Conservation (phyloP, 169 alveolate species). For the Cryptosporidium muris region DNA sequence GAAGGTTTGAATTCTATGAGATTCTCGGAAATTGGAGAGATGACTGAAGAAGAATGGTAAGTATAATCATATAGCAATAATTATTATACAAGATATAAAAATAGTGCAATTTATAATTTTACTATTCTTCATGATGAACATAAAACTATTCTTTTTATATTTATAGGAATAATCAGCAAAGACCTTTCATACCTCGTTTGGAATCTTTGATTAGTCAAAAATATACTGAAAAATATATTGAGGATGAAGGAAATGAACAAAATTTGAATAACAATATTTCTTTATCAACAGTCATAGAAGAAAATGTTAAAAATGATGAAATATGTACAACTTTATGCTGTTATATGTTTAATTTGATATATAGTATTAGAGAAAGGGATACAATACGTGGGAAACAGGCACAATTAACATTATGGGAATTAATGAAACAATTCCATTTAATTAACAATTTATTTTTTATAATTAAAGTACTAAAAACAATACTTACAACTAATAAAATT, state of each 20-base stretch:
- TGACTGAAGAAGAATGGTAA: slow-evolving; percentile 69
- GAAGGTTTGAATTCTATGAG: slow-evolving; percentile 63
- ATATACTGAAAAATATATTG: slow-evolving; percentile 12
- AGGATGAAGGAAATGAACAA: slow-evolving; percentile 11
- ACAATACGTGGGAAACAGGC: slow-evolving; percentile 53
- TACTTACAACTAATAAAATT: slow-evolving; percentile 14
- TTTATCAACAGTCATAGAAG: too few relatives aligned
- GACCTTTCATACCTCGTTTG: slow-evolving; percentile 33
- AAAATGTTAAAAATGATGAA: background rate
- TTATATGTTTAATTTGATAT: slow-evolving; percentile 36
- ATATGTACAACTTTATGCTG: slow-evolving; percentile 7
- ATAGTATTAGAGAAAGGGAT: slow-evolving; percentile 21
- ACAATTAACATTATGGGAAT: slow-evolving; percentile 59
- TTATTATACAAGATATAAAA: background rate
- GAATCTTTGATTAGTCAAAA: too few relatives aligned
- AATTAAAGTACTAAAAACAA: slow-evolving; percentile 34
- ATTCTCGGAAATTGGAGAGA: slow-evolving; percentile 47
- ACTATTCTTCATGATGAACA: background rate
- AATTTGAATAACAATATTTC: background rate
- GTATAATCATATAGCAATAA: background rate
- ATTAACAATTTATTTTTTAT: slow-evolving; percentile 47
- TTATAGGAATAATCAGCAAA: slow-evolving; percentile 53
- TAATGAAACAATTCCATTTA: slow-evolving; percentile 38
- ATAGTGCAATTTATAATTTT: background rate
- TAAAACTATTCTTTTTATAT: background rate